Conservation (phyloP, 2,329 filamentous ascomycete species). For the Sporothrix dimorphospora region DNA sequence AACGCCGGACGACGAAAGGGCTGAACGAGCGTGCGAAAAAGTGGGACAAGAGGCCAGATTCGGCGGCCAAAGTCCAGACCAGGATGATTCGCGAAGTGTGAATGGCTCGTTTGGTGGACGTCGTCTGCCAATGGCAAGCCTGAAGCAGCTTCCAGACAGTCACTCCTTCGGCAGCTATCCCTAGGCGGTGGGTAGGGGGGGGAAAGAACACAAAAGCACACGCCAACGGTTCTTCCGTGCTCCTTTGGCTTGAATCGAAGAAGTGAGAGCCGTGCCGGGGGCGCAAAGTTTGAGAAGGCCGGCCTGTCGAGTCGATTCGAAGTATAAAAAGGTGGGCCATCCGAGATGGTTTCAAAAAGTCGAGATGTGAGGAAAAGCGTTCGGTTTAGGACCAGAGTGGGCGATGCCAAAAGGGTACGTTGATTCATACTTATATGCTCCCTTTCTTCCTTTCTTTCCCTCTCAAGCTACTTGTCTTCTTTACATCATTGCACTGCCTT, state of each 20-base stretch:
- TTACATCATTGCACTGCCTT: conserved; percentile 29
- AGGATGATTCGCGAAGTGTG: conserved; percentile 31
- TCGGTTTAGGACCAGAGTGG: conserved; percentile 10
- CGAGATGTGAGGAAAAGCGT: background rate
- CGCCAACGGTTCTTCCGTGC: conserved; percentile 35
- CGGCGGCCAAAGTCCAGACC: conserved; percentile 34
- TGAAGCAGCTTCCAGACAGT: conserved; percentile 32
- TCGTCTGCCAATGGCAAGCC: conserved; percentile 39
- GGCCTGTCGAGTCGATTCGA: conserved; percentile 5
- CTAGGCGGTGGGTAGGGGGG: background rate
- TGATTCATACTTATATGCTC: conserved; percentile 25
- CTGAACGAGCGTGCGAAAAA: conserved; percentile 26
- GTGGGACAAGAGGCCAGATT: conserved; percentile 38
- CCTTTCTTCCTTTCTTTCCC: background rate
- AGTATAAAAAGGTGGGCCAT: conserved; percentile 14
- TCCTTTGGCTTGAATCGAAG: background rate
- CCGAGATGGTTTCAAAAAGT: background rate
- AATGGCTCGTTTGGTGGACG: conserved; percentile 30
- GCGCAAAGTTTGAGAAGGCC: background rate
- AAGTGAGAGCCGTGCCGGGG: conserved; percentile 38
- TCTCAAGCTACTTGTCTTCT: background rate
- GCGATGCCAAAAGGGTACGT: conserved; percentile 13
- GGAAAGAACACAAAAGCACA: conserved; percentile 30
- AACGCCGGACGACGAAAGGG: conserved; percentile 3
- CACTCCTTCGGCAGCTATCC: conserved; percentile 33